A percentile compares a stretch with the other conserved stretches of the same genome.
phyloP scores from a whole-genome alignment of 23 red algal genomes.

The Gracilariopsis chorda region DNA sequence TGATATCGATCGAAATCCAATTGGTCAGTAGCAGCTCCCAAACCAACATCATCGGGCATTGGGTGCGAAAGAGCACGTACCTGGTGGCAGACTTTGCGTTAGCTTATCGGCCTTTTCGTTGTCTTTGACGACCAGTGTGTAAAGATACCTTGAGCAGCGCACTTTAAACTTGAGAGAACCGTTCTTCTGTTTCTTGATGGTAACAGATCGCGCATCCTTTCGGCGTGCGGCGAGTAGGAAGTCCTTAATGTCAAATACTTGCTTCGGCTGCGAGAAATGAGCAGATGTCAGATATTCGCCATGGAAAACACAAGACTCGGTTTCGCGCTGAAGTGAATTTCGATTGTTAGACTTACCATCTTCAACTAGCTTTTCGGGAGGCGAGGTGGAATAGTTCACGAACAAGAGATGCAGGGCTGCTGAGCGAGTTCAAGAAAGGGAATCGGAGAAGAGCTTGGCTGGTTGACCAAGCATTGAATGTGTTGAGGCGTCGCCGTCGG shows the following conservation, averaged over 20 bases:
- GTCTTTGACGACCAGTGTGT: conserved; percentile 90
- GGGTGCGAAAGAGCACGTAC: neutral
- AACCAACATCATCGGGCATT: neutral
- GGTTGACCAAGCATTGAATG: too few relatives aligned
- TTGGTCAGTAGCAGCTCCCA: too few relatives aligned
- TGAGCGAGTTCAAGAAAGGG: too few relatives aligned
- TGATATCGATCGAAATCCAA: neutral
- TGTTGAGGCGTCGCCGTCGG: too few relatives aligned
- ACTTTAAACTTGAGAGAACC: conserved; percentile 94
- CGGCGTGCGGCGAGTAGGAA: conserved; percentile 75
- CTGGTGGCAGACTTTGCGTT: conserved; percentile 77
- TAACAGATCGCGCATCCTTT: conserved; percentile 83
- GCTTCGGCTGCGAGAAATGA: conserved; percentile 66
- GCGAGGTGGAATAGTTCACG: too few relatives aligned
- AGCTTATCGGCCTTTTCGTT: conserved; percentile 89
- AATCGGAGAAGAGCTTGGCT: too few relatives aligned
- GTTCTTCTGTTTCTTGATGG: conserved; percentile 88
- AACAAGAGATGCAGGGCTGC: too few relatives aligned
- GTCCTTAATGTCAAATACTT: conserved; percentile 90
- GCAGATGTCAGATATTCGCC: too few relatives aligned
- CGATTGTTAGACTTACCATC: too few relatives aligned
- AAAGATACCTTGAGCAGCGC: conserved; percentile 90
- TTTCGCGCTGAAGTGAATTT: too few relatives aligned
- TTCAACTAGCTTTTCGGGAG: too few relatives aligned
- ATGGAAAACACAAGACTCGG: too few relatives aligned